These are phyloP conservation scores for Vigna unguiculata DNA, from an alignment of 306 rosid genomes.

Conservation along the genomic window DNA sequence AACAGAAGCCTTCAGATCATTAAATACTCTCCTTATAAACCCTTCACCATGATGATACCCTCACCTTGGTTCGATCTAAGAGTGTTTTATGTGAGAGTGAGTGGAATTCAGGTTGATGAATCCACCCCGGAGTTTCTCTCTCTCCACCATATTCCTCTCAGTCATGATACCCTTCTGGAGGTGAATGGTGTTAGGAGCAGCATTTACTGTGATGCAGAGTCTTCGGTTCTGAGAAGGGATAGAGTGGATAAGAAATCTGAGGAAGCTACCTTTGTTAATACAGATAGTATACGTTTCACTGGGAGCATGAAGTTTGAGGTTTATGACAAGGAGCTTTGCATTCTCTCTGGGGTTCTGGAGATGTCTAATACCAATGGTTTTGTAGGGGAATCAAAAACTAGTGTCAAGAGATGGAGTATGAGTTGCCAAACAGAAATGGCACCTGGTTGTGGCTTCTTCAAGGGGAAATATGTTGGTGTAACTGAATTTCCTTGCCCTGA, in stretches of 20 bases:
- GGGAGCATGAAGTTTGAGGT: slow-evolving; percentile 88
- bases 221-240: slow-evolving; percentile 86
- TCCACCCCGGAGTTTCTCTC: slow-evolving; percentile 76
- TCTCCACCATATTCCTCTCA: slow-evolving; percentile 77
- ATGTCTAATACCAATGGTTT: slow-evolving; percentile 70
- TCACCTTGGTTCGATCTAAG: slow-evolving; percentile 87
- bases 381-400: slow-evolving; percentile 59
- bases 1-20: slow-evolving; percentile 61
- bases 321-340: slow-evolving; percentile 68
- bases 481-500: slow-evolving; percentile 59
- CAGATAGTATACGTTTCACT: slow-evolving; percentile 76
- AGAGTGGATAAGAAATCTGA: slow-evolving; percentile 87
- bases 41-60: slow-evolving; percentile 52
- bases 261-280: slow-evolving; percentile 86
- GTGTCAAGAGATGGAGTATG: slow-evolving; percentile 78
- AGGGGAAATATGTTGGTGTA: slow-evolving; percentile 63
- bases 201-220: slow-evolving; percentile 67
- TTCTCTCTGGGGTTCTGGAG: slow-evolving; percentile 80
- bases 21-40: slow-evolving; percentile 71
- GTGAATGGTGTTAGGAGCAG: slow-evolving; percentile 81
- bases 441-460: slow-evolving; percentile 64
- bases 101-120: slow-evolving; percentile 73
- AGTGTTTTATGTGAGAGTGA: slow-evolving; percentile 84
- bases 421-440: slow-evolving; percentile 65
- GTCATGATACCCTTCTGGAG: slow-evolving; percentile 83